Conservation (phyloP, 1,284 basidiomycete genomes). For the Microbotryum violaceum region DNA sequence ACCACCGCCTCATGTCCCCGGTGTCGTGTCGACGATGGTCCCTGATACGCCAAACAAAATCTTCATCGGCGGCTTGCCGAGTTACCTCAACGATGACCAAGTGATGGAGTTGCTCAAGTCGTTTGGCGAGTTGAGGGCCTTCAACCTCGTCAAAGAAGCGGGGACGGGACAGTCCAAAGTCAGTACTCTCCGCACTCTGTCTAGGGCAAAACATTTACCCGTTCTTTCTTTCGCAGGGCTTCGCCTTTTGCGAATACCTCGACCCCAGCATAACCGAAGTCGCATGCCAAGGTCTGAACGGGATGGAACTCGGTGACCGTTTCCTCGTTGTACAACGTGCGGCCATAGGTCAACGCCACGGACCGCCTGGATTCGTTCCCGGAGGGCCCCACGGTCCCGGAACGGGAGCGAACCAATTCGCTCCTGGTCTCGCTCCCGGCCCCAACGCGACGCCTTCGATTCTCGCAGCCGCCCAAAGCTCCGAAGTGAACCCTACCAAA, state of each 20-base stretch:
- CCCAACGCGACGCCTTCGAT: conserved; percentile 26
- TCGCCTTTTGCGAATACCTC: conserved; percentile 97
- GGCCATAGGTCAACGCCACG: conserved; percentile 62
- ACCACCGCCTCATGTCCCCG: conserved; percentile 72
- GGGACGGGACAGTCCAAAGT: conserved; percentile 85
- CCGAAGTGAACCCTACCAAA: conserved; percentile 52
- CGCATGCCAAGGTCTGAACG: conserved; percentile 90
- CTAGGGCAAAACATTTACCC: neutral
- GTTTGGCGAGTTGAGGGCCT: conserved; percentile 93
- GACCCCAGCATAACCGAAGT: conserved; percentile 84
- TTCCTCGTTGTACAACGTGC: conserved; percentile 93
- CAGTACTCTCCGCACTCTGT: conserved; percentile 18
- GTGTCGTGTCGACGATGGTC: conserved; percentile 90
- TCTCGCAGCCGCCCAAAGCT: conserved; percentile 41
- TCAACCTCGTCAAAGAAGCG: conserved; percentile 94
- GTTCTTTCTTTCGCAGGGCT: conserved; percentile 56
- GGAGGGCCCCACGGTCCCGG: conserved; percentile 35
- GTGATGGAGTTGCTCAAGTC: conserved; percentile 94
- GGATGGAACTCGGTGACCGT: conserved; percentile 96
- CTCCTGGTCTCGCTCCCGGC: conserved; percentile 33
- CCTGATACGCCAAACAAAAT: conserved; percentile 97
- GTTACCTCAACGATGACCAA: conserved; percentile 93
- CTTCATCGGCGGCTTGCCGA: conserved; percentile 91
- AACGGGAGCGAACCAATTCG: conserved; percentile 38
- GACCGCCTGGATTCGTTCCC: conserved; percentile 47